Percentiles rank a stretch among this genome's conserved stretches.
These are phyloP conservation scores for Ascosphaera apis DNA, from an alignment of 2,329 filamentous ascomycete species.

Conservation along the genomic window DNA sequence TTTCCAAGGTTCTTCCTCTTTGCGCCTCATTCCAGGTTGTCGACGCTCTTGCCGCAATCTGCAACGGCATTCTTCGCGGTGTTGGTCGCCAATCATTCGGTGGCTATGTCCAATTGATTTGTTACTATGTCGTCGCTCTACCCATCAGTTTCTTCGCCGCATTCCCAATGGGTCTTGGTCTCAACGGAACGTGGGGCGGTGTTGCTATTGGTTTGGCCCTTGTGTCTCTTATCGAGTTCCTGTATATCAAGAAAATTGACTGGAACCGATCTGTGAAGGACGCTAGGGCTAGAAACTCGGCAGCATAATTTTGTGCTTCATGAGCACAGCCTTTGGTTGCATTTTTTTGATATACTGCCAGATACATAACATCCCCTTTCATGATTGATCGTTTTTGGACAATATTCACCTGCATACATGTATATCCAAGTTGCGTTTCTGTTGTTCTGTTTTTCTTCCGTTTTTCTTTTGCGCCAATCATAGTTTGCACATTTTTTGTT, in stretches of 20 bases:
- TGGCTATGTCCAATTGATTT: slow-evolving; percentile 65
- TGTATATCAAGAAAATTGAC: slow-evolving; percentile 31
- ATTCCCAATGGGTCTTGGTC: slow-evolving; percentile 53
- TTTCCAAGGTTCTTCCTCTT: slow-evolving; percentile 49
- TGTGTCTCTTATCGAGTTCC: slow-evolving; percentile 31
- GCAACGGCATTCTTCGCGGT: slow-evolving; percentile 66
- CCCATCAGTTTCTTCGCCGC: slow-evolving; percentile 59
- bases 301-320: slow-evolving; percentile 10
- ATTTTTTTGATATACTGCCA: no score
- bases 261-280: slow-evolving; percentile 38
- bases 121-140: slow-evolving; percentile 69
- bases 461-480: no score
- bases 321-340: background rate
- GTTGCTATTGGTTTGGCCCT: slow-evolving; percentile 46
- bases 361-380: no score
- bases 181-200: slow-evolving; percentile 63
- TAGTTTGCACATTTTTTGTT: no score
- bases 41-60: slow-evolving; percentile 55
- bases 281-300: slow-evolving; percentile 32
- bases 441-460: no score
- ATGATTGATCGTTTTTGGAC: no score
- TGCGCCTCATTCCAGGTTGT: slow-evolving; percentile 79
- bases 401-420: no score
- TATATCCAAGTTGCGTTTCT: no score
- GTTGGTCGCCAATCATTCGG: slow-evolving; percentile 76